Evolutionary conservation across 306 rosid genomes (phyloP).

Genomic region (Sechiopsis laciniata): DNA sequence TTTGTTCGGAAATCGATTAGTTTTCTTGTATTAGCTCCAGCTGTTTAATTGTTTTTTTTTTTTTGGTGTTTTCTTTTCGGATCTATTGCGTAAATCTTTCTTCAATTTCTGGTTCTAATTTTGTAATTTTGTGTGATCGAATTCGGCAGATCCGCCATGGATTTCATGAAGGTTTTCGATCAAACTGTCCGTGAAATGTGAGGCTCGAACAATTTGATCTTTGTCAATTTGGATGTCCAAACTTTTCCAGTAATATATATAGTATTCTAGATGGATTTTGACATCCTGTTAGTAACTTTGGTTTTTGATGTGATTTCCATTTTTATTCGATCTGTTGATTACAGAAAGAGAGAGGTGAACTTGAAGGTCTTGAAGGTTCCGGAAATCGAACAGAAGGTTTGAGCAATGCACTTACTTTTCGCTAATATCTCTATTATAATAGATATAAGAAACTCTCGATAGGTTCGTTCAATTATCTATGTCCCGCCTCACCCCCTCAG

Average conservation of each 20-base stretch:
- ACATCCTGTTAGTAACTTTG: constrained; percentile 3
- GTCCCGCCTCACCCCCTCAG: not conserved
- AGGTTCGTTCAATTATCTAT: not conserved
- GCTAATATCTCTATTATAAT: not conserved
- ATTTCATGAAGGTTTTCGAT: constrained; percentile 98
- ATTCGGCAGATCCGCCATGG: constrained; percentile 64
- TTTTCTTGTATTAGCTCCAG: not conserved
- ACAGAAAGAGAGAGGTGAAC: constrained; percentile 98
- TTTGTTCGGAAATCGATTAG: not conserved
- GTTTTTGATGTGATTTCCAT: constrained; percentile 23
- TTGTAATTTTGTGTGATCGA: not conserved
- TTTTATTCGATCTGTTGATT: constrained; percentile 10
- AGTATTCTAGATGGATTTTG: not conserved
- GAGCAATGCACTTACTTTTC: not conserved
- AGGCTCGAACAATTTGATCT: constrained; percentile 26
- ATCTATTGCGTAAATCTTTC: constrained; percentile 8
- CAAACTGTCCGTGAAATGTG: constrained; percentile 99
- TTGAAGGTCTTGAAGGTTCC: constrained; percentile 97
- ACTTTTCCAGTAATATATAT: not conserved
- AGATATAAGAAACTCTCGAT: not conserved
- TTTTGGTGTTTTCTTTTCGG: not conserved
- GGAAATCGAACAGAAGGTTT: constrained; percentile 96
- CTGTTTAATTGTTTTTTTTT: not conserved
- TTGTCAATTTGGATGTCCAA: constrained; percentile 13
- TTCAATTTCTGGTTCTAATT: not conserved